phyloP scores from a whole-genome alignment of 2,329 filamentous ascomycete genomes.

The Pyrenophora seminiperda region DNA sequence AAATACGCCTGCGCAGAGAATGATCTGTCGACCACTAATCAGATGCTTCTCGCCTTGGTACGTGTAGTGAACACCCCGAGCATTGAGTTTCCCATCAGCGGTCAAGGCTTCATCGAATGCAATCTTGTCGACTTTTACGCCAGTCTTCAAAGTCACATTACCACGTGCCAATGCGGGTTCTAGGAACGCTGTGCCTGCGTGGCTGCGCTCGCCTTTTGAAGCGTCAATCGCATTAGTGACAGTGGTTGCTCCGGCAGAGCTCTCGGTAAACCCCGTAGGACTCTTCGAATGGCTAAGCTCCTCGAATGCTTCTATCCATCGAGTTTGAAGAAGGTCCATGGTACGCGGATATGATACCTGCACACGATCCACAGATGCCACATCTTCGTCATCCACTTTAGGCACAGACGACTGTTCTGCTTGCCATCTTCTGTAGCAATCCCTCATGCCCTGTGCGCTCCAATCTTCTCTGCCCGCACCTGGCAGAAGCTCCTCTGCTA shows the following conservation, averaged over 20 bases:
- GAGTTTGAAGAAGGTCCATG: constrained; percentile 20
- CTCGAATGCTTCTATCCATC: constrained; percentile 22
- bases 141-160: constrained; percentile 21
- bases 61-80: constrained; percentile 18
- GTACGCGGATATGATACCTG: constrained; percentile 19
- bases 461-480: constrained; percentile 15
- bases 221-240: constrained; percentile 25
- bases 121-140: constrained; percentile 21
- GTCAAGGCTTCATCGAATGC: constrained; percentile 12
- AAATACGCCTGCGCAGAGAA: constrained; percentile 53
- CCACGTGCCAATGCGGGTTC: constrained; percentile 23
- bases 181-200: constrained; percentile 25
- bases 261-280: constrained; percentile 17
- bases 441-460: constrained; percentile 17
- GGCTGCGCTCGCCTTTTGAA: constrained; percentile 25
- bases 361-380: constrained; percentile 11
- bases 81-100: constrained; percentile 18
- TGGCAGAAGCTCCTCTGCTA: constrained; percentile 18
- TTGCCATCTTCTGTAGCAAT: constrained; percentile 23
- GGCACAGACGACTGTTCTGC: constrained; percentile 4
- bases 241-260: constrained; percentile 19
- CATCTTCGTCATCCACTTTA: neutral
- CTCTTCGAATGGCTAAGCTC: constrained; percentile 19
- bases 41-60: constrained; percentile 11
- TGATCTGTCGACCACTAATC: constrained; percentile 16